Conservation (phyloP, 257 asterid species). For the Penstemon newberryi region DNA sequence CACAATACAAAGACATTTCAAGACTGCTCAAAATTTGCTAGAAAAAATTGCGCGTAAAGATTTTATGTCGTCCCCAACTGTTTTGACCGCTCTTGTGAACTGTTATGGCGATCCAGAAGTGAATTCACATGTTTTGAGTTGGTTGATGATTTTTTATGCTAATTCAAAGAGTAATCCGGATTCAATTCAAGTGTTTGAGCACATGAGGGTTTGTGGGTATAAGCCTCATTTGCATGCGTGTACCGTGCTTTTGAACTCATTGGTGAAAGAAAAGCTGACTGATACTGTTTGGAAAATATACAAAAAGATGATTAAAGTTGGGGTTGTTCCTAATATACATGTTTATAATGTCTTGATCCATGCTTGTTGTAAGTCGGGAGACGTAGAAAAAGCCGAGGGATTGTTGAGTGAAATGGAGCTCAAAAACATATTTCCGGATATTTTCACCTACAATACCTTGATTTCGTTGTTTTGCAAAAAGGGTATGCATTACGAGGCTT, state of each 20-base stretch:
- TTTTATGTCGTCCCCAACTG: constrained; percentile 75
- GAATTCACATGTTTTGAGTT: constrained; percentile 81
- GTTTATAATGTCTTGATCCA: constrained; percentile 82
- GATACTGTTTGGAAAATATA: constrained; percentile 69
- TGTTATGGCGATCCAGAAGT: constrained; percentile 48
- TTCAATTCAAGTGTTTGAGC: constrained; percentile 85
- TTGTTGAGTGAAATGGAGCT: constrained; percentile 73
- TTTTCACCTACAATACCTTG: constrained; percentile 75
- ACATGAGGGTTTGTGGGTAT: constrained; percentile 64
- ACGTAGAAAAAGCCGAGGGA: constrained; percentile 68
- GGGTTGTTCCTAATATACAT: constrained; percentile 69
- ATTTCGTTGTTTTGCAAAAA: constrained; percentile 78
- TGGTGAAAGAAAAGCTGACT: constrained; percentile 72
- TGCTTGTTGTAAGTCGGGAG: constrained; percentile 75
- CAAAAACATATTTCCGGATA: constrained; percentile 62
- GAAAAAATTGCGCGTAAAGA: constrained; percentile 66
- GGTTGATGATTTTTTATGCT: constrained; percentile 86
- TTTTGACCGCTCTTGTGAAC: constrained; percentile 65
- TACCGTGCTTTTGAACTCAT: constrained; percentile 67
- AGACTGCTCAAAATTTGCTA: constrained; percentile 65
- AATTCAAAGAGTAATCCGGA: constrained; percentile 62
- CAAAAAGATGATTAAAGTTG: constrained; percentile 68
- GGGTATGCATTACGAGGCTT: constrained; percentile 93
- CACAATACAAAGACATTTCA: constrained; percentile 63
- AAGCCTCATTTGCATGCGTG: constrained; percentile 86